Percentiles rank a stretch among this genome's conserved stretches.
Conservation (phyloP, 2,329 filamentous ascomycete genomes). For the Talaromyces sp. region DNA sequence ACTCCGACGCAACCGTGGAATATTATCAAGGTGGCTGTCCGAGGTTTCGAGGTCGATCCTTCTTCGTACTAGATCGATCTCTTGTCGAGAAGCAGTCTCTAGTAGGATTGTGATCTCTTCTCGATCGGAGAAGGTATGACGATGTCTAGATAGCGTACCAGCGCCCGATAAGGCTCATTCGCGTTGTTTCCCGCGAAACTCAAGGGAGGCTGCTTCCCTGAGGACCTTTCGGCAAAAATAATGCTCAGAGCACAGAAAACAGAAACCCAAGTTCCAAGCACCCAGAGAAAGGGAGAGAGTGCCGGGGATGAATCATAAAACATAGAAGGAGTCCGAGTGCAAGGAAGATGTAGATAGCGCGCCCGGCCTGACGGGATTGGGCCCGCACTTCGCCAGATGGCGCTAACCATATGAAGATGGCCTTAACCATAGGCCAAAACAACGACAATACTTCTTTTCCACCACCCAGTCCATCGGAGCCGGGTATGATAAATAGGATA, state of each 20-base stretch:
- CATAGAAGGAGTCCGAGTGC: background rate
- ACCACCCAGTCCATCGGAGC: background rate
- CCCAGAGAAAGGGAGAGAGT: background rate
- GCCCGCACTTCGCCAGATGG: background rate
- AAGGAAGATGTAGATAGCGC: background rate
- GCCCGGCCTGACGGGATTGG: background rate
- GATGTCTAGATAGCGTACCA: conserved; percentile 8
- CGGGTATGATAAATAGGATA: background rate
- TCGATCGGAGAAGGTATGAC: background rate
- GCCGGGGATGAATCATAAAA: background rate
- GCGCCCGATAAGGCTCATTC: background rate
- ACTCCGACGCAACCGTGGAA: background rate
- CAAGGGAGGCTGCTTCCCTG: background rate
- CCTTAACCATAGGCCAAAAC: background rate
- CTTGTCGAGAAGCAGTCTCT: background rate
- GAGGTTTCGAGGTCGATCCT: background rate
- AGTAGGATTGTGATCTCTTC: background rate
- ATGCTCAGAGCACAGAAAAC: background rate
- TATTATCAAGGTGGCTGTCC: background rate
- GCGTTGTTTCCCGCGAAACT: background rate
- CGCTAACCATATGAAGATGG: background rate
- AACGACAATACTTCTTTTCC: background rate
- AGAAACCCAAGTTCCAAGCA: background rate
- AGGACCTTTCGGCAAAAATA: background rate
- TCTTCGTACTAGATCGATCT: background rate